These are phyloP conservation scores for Nakataea oryzae DNA, from an alignment of 2,329 filamentous ascomycete species.

Conservation along the genomic window DNA sequence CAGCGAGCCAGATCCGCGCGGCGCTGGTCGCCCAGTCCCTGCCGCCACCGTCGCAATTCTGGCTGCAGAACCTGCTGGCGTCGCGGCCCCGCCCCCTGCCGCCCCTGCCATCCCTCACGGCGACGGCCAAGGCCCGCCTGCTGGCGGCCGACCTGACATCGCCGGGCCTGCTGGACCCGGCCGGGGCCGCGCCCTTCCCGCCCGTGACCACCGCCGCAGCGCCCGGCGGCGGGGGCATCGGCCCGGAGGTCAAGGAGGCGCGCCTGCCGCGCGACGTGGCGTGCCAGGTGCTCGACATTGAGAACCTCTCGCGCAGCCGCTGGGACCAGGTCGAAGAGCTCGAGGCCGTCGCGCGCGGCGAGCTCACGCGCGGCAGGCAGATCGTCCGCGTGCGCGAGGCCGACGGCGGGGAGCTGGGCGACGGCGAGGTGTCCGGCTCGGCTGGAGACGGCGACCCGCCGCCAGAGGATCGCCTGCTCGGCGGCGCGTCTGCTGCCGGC, in stretches of 20 bases:
- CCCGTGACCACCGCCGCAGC: conserved; percentile 4
- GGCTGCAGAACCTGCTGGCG: conserved; percentile 53
- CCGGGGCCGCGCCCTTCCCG: conserved; percentile 38
- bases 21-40: conserved; percentile 42
- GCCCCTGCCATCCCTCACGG: conserved; percentile 60
- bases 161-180: conserved; percentile 37
- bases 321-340: conserved; percentile 85
- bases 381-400: conserved; percentile 49
- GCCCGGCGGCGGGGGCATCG: conserved; percentile 34
- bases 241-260: conserved; percentile 39
- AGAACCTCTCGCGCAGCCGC: conserved; percentile 68
- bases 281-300: conserved; percentile 77
- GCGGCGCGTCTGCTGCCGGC: neutral
- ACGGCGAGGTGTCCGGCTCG: conserved; percentile 5
- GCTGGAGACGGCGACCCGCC: neutral
- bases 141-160: conserved; percentile 67
- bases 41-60: conserved; percentile 40
- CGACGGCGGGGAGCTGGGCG: conserved; percentile 30
- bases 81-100: conserved; percentile 41
- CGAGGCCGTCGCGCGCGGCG: conserved; percentile 62
- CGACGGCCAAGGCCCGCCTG: conserved; percentile 72
- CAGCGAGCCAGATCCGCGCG: conserved; percentile 36
- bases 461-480: conserved; percentile 1
- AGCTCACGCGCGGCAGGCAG: conserved; percentile 66
- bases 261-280: conserved; percentile 51